Evolutionary conservation across 129 eudicot species (phyloP).

Genomic region (Silybum marianum): DNA sequence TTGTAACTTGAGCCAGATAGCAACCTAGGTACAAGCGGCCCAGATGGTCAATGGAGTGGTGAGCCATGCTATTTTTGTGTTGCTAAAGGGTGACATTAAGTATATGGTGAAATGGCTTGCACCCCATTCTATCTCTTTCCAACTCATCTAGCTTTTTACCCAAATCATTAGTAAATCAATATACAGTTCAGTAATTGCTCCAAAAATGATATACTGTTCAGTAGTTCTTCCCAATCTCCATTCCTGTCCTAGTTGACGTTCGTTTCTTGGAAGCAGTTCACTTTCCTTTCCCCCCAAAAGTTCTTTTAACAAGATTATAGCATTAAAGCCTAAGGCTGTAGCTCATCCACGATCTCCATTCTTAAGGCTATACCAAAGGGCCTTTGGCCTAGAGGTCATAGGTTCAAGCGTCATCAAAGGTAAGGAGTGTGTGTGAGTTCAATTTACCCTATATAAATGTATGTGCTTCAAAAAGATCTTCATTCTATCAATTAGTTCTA

Average conservation of each 20-base stretch:
- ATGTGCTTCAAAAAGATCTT: not conserved
- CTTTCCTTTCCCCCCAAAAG: not conserved
- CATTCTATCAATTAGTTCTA: not conserved
- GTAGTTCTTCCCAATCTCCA: not conserved
- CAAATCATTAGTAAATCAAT: too few relatives aligned
- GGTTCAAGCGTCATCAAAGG: too few relatives aligned
- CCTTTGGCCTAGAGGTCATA: not conserved
- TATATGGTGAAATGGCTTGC: too few relatives aligned
- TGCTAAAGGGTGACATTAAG: too few relatives aligned
- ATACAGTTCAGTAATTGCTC: not conserved
- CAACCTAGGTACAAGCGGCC: too few relatives aligned
- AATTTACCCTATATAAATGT: too few relatives aligned
- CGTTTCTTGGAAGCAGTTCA: not conserved
- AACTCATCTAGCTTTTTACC: too few relatives aligned
- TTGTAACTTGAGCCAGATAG: too few relatives aligned
- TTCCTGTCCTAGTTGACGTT: not conserved
- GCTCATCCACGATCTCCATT: too few relatives aligned
- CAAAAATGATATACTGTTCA: not conserved
- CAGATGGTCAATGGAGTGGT: too few relatives aligned
- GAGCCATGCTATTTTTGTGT: too few relatives aligned
- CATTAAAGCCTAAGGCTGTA: not conserved
- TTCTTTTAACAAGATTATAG: not conserved
- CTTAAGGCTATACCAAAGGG: not conserved
- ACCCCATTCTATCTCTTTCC: too few relatives aligned
- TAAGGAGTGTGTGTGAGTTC: not conserved